These are phyloP conservation scores for Podospora pseudopauciseta DNA, from an alignment of 495 filamentous ascomycete species.

Conservation along the genomic window DNA sequence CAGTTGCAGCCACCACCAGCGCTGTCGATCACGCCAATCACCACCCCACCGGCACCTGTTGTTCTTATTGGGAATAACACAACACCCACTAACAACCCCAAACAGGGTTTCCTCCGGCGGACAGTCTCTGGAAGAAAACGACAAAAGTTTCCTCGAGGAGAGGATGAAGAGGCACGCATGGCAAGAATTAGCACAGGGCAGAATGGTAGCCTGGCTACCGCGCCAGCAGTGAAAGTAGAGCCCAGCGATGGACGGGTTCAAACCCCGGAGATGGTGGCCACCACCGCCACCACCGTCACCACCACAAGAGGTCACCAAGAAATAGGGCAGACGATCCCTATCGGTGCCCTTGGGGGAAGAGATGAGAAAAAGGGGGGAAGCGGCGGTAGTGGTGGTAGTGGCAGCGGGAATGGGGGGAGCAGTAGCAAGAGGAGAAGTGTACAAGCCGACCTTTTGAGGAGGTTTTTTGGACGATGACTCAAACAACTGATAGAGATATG, in stretches of 20 bases:
- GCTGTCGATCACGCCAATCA: background rate
- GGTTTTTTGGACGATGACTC: constrained; percentile 31
- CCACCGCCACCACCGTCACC: background rate
- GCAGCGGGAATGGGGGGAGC: constrained; percentile 12
- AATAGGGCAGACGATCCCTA: background rate
- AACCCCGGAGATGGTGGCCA: background rate
- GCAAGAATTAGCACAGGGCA: background rate
- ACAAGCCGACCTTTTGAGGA: constrained; percentile 34
- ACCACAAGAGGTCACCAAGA: background rate
- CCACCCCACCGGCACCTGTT: background rate
- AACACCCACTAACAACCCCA: background rate
- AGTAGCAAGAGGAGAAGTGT: constrained; percentile 21
- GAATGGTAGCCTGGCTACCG: background rate
- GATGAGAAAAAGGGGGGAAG: background rate
- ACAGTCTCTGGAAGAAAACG: background rate
- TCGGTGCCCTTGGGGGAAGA: background rate
- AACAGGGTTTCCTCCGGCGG: background rate
- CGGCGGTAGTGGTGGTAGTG: background rate
- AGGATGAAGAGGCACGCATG: background rate
- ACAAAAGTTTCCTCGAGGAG: background rate
- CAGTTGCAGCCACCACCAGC: background rate
- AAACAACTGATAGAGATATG: too few relatives aligned
- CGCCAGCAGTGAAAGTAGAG: background rate
- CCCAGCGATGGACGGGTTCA: background rate
- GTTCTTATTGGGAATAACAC: background rate